These are phyloP conservation scores for Penicillium sp. DNA, from an alignment of 2,329 filamentous ascomycete genomes.

Conservation along the genomic window DNA sequence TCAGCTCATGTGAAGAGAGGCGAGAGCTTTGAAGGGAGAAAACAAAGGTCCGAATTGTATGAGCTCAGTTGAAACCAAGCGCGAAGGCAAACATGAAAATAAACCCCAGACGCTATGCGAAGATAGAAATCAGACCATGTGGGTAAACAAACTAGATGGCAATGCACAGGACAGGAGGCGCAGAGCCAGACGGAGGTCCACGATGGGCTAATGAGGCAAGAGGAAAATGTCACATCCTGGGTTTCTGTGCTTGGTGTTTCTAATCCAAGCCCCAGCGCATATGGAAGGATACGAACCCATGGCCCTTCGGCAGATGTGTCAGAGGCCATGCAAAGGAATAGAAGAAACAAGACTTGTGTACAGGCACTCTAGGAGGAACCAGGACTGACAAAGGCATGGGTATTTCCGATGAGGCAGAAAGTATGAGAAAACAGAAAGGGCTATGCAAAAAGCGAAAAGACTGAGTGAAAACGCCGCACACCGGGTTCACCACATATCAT, in stretches of 20 bases:
- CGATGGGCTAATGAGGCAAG: background rate
- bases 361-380: constrained; percentile 25
- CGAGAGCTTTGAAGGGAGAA: constrained; percentile 11
- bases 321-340: background rate
- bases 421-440: constrained; percentile 18
- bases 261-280: background rate
- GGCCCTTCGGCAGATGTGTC: background rate
- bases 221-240: background rate
- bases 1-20: background rate
- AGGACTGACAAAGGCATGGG: constrained; percentile 29
- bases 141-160: constrained; percentile 22
- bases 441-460: constrained; percentile 13
- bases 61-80: constrained; percentile 5
- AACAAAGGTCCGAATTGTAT: constrained; percentile 12
- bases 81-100: constrained; percentile 15
- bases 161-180: constrained; percentile 10
- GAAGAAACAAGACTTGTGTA: constrained; percentile 22
- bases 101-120: constrained; percentile 41
- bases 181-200: background rate
- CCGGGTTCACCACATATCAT: constrained; percentile 49
- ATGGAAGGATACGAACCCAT: constrained; percentile 6
- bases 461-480: constrained; percentile 19
- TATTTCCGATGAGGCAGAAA: constrained; percentile 31
- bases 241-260: background rate
- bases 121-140: constrained; percentile 30